Percentiles rank a stretch among this genome's conserved stretches.
phyloP scores from a whole-genome alignment of 345 rosid species.

The Salix dunnii region DNA sequence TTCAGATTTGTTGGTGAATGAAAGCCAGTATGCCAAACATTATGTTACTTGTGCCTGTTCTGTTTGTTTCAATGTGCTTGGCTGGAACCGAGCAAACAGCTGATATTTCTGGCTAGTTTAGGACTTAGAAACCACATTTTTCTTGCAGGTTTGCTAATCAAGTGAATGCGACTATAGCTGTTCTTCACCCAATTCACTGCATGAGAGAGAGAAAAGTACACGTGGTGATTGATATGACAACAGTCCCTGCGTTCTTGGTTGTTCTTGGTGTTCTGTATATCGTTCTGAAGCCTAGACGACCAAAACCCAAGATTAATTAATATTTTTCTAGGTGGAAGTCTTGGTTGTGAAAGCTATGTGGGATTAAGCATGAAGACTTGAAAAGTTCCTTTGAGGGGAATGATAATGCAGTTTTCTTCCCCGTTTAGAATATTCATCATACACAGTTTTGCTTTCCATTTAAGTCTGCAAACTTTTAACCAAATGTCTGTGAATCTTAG shows the following conservation, averaged over 20 bases:
- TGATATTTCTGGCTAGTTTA: neutral
- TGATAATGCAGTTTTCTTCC: neutral
- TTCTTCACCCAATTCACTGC: slow-evolving; percentile 91
- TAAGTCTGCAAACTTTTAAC: neutral
- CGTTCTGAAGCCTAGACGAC: slow-evolving; percentile 70
- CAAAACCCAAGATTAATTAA: slow-evolving; percentile 93
- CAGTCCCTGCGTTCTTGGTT: slow-evolving; percentile 74
- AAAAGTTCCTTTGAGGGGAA: slow-evolving; percentile 12
- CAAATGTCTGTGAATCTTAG: neutral
- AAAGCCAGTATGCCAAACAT: neutral
- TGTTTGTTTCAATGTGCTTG: neutral
- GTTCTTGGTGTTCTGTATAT: slow-evolving; percentile 56
- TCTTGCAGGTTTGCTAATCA: slow-evolving; percentile 63
- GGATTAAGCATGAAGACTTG: slow-evolving; percentile 41
- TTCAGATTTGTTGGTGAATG: neutral
- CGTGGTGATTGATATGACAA: slow-evolving; percentile 69
- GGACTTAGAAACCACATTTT: neutral
- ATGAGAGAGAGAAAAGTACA: slow-evolving; percentile 70
- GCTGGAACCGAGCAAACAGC: neutral
- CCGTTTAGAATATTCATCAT: neutral
- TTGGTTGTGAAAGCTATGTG: neutral
- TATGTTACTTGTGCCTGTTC: neutral
- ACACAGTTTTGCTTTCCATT: neutral
- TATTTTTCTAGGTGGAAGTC: neutral
- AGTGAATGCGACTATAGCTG: slow-evolving; percentile 69